These are phyloP conservation scores for Cryptococcus maquisensis DNA, from an alignment of 1,284 basidiomycete species.

Conservation along the genomic window DNA sequence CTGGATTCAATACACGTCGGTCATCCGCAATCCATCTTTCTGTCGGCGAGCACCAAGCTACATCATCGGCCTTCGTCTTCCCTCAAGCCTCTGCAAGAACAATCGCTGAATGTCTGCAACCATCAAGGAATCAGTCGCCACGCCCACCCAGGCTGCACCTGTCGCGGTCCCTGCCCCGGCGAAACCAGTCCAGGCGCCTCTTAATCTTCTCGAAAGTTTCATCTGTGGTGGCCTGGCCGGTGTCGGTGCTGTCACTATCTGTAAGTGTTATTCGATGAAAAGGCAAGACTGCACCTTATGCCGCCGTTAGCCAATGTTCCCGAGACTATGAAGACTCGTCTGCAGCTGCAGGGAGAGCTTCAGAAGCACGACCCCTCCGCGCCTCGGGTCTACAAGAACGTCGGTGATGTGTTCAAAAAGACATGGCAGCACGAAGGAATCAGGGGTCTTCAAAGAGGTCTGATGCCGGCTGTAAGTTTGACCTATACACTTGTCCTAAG, in stretches of 20 bases:
- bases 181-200: conserved; percentile 21
- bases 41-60: too few relatives aligned
- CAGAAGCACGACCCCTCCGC: conserved; percentile 60
- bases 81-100: too few relatives aligned
- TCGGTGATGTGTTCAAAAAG: conserved; percentile 79
- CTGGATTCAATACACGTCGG: too few relatives aligned
- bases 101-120: conserved; percentile 4
- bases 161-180: conserved; percentile 16
- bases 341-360: conserved; percentile 92
- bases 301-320: conserved; percentile 52
- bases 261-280: conserved; percentile 29
- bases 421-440: conserved; percentile 90
- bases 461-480: conserved; percentile 75
- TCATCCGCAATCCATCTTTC: too few relatives aligned
- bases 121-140: conserved; percentile 5
- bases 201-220: conserved; percentile 63
- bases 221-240: conserved; percentile 81
- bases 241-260: conserved; percentile 68
- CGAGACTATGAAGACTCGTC: conserved; percentile 88
- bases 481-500: too few relatives aligned
- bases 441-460: conserved; percentile 82
- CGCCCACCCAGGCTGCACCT: conserved; percentile 7
- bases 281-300: not conserved
- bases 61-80: too few relatives aligned
- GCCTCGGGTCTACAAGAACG: conserved; percentile 79